A percentile compares a stretch with the other conserved stretches of the same genome.
Conservation (phyloP, 305 asterid species). For the Fraxinus latifolia region DNA sequence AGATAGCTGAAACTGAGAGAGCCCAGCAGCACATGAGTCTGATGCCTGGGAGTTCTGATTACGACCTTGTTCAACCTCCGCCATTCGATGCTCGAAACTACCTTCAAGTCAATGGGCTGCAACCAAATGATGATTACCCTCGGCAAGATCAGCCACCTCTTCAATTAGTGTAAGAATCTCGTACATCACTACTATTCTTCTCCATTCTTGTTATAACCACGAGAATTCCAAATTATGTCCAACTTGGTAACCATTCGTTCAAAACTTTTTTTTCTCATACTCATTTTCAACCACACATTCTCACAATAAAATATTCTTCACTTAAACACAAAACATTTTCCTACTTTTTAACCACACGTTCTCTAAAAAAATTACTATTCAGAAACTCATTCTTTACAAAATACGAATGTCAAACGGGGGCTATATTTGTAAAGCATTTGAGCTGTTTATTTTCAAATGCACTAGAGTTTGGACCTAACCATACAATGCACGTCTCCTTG, state of each 20-base stretch:
- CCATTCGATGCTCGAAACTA: conserved; percentile 56
- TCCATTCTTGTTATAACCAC: neutral
- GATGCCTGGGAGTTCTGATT: conserved; percentile 66
- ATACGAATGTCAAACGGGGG: no score
- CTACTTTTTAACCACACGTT: no score
- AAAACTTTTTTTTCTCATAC: no score
- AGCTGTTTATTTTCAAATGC: neutral
- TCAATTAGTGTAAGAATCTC: conserved; percentile 37
- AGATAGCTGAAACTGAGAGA: conserved; percentile 73
- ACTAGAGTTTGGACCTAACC: neutral
- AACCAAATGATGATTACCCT: conserved; percentile 39
- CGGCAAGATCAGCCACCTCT: conserved; percentile 56
- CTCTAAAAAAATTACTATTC: no score
- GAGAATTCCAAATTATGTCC: neutral
- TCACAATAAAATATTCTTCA: no score
- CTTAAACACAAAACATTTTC: no score
- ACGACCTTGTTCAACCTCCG: conserved; percentile 46
- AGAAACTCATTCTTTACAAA: no score
- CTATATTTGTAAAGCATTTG: neutral
- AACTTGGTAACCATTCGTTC: no score
- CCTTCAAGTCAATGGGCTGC: conserved; percentile 54
- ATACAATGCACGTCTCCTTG: neutral
- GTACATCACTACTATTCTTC: neutral
- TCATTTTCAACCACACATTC: no score
- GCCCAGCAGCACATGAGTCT: conserved; percentile 64